Conservation (phyloP, 1,284 basidiomycete genomes). For the Amylostereum areolatum region DNA sequence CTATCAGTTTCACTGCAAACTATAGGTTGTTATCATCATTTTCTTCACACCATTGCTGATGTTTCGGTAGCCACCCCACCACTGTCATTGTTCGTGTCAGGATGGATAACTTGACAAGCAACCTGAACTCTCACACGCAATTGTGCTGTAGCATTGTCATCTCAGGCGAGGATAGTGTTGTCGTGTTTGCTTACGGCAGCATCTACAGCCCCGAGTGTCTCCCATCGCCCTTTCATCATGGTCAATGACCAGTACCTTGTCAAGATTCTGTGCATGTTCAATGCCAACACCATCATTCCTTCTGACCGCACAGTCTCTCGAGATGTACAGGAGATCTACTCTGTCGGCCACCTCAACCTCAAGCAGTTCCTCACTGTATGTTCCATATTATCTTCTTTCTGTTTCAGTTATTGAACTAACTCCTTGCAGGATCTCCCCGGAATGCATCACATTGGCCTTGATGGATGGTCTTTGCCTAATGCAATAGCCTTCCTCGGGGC, state of each 20-base stretch:
- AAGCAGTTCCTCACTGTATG: conserved; percentile 9
- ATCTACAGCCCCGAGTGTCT: conserved; percentile 2
- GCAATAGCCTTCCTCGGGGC: conserved; percentile 14
- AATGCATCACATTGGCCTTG: conserved; percentile 9
- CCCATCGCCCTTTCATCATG: conserved; percentile 14
- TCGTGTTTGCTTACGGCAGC: conserved; percentile 4
- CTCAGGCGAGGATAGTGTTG: too few relatives aligned
- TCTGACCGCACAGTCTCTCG: conserved; percentile 8
- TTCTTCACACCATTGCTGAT: too few relatives aligned
- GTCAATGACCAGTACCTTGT: conserved; percentile 11
- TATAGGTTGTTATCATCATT: too few relatives aligned
- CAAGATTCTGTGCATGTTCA: conserved; percentile 11
- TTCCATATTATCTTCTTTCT: background rate
- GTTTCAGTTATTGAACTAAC: background rate
- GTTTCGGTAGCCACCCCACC: too few relatives aligned
- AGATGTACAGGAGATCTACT: conserved; percentile 12
- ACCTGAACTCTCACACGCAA: too few relatives aligned
- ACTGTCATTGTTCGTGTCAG: too few relatives aligned
- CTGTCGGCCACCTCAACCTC: conserved; percentile 1
- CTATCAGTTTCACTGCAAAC: too few relatives aligned
- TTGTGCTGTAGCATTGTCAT: too few relatives aligned
- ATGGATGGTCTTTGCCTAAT: conserved; percentile 15
- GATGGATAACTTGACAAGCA: too few relatives aligned
- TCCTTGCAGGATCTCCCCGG: conserved; percentile 1
- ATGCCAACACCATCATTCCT: conserved; percentile 10